Base-by-base conservation (phyloP, 306 rosid genomes). In the Cicer pinnatifidum region DNA sequence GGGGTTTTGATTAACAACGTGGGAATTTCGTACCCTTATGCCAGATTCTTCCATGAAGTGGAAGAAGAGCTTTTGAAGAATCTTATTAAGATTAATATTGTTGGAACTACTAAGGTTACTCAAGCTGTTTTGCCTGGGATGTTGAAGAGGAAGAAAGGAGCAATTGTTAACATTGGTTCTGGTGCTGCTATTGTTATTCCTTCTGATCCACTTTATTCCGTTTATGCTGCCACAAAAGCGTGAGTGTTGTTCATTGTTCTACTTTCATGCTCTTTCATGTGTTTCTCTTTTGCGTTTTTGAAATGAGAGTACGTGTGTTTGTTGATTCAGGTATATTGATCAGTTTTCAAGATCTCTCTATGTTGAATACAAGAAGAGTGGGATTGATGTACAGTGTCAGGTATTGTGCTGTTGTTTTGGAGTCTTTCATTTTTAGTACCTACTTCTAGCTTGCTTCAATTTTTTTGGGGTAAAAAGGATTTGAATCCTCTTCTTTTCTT, bases 361-460 rank as follows among this genome's bases (percentile, higher is more conserved):
- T 80, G 97, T 95, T 67, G 99, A 95, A 79, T 95, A 95, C 93
- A 91, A 88, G 88, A 87, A 87, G 70, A 90, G 86, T 73, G 99
- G 99, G 60, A 91, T 95, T 37, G 97, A 95, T 56, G 99, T 95
- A 45, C 99, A 95, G 88, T 95, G 99, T 70, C 99, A 95, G 99
- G 99, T 93, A 89, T n/a, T 75, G 35, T 85, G 67, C 73, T 60
- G 51, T 67, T 73, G 5, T 62, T 75, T 70, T 4, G 9, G 5
- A 6, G 6, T 17, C 12, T 20, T 41, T 54, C 69, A 8, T 46
- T 48, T 48, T 47, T 73, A 23, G 33, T 23, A 20, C 23, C 28
- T 47, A 12, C 64, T 28, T 58, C 5, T 58, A 28, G 64, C 40
- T 28, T 23, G 33, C 33, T 2, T 23, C 33, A 2, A 23, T 23